Percentiles rank a stretch among this genome's conserved stretches.
Conservation (phyloP, 768 basidiomycete genomes). For the Suillus luteus region DNA sequence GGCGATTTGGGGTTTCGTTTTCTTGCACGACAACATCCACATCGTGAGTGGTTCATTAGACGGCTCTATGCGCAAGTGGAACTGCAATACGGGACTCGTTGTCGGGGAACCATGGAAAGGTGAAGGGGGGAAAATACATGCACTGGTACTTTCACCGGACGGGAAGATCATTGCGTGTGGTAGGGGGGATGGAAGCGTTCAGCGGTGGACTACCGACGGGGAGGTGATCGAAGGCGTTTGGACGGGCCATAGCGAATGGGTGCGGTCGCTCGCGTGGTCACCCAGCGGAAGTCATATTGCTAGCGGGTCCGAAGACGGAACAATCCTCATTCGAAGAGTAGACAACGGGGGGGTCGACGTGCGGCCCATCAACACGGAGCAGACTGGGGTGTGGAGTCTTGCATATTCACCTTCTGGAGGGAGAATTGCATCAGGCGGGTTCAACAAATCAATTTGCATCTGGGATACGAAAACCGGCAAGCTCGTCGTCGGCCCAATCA, state of each 20-base stretch:
- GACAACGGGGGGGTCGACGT: not conserved
- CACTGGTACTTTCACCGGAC: constrained; percentile 1
- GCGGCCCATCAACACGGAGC: not conserved
- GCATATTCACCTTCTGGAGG: not conserved
- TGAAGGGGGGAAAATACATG: not conserved
- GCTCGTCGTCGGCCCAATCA: not conserved
- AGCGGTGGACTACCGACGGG: not conserved
- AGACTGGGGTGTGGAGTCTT: not conserved
- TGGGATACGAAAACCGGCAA: not conserved
- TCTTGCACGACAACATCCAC: not conserved
- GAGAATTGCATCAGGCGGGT: not conserved
- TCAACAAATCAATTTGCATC: not conserved
- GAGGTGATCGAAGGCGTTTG: not conserved
- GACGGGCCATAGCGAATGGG: not conserved
- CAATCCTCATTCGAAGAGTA: not conserved
- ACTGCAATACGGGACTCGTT: not conserved
- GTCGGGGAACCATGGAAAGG: not conserved
- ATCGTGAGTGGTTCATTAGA: not conserved
- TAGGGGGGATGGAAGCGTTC: not conserved
- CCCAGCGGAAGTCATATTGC: not conserved
- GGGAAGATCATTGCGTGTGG: not conserved
- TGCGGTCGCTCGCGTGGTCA: not conserved
- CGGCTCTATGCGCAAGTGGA: not conserved
- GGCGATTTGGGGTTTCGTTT: not conserved
- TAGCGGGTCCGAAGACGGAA: not conserved